These are phyloP conservation scores for Fusarium agapanthi DNA, from an alignment of 2,329 filamentous ascomycete genomes.

Conservation along the genomic window DNA sequence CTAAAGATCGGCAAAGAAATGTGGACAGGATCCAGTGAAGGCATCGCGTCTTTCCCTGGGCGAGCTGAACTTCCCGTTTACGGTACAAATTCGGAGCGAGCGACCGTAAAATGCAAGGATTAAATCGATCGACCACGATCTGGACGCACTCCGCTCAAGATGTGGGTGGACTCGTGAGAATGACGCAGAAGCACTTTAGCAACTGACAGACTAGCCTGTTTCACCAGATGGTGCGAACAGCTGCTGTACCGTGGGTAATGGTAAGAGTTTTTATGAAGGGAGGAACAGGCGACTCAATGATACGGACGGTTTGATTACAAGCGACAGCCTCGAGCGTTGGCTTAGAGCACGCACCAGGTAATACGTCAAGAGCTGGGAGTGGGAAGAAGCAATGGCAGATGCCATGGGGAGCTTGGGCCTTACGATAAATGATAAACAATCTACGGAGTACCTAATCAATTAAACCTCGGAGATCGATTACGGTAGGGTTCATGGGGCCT, in stretches of 20 bases:
- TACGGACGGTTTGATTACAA: slow-evolving; percentile 36
- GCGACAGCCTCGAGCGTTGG: slow-evolving; percentile 36
- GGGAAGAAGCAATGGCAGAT: slow-evolving; percentile 8
- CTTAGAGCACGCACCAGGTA: slow-evolving; percentile 14
- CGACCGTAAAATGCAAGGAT: background rate
- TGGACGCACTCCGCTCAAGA: slow-evolving; percentile 44
- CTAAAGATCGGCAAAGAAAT: background rate
- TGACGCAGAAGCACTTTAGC: slow-evolving; percentile 9
- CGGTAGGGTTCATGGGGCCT: background rate
- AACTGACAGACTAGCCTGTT: background rate
- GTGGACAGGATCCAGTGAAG: slow-evolving; percentile 1
- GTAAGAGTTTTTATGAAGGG: slow-evolving; percentile 20
- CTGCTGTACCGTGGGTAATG: slow-evolving; percentile 29
- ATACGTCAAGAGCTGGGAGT: slow-evolving; percentile 3
- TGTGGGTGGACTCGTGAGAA: background rate
- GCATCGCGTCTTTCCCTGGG: slow-evolving; percentile 35
- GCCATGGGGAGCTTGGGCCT: slow-evolving; percentile 12
- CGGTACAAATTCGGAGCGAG: slow-evolving; percentile 47
- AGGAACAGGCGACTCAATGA: slow-evolving; percentile 39
- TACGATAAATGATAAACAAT: background rate
- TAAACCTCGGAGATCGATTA: slow-evolving; percentile 11
- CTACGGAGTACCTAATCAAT: background rate
- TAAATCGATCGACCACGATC: slow-evolving; percentile 36
- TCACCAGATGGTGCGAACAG: slow-evolving; percentile 32
- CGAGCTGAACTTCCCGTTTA: slow-evolving; percentile 51